Conservation (phyloP, 257 asterid genomes). For the Jaltomata sinuosa region DNA sequence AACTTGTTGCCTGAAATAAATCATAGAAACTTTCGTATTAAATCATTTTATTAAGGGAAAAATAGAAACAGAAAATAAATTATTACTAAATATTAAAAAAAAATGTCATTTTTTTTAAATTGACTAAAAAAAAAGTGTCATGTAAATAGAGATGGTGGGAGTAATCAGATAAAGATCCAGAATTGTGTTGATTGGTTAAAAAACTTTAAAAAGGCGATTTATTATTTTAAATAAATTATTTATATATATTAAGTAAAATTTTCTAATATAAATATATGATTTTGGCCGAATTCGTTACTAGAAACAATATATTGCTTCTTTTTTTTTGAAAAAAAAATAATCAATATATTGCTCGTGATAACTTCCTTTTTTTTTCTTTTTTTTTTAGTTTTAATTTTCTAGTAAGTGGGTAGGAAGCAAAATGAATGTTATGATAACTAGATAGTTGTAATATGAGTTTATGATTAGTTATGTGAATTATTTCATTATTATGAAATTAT, state of each 20-base stretch:
- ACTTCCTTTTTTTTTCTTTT: not conserved
- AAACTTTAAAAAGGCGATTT: not conserved
- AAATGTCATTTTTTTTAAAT: not conserved
- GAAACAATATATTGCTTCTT: no score
- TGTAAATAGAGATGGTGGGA: not conserved
- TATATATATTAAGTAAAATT: not conserved
- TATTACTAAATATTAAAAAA: not conserved
- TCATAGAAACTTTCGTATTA: not conserved
- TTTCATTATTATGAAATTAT: not conserved
- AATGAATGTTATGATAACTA: not conserved
- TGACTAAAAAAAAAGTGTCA: not conserved
- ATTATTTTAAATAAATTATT: not conserved
- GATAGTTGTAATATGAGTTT: not conserved
- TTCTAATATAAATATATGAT: not conserved
- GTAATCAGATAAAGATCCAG: not conserved
- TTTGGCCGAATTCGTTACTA: not conserved
- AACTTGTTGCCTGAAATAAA: not conserved
- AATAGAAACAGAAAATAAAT: not conserved
- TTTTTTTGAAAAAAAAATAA: no score
- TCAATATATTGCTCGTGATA: not conserved
- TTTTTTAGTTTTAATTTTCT: not conserved
- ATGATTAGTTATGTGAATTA: not conserved
- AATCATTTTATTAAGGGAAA: not conserved
- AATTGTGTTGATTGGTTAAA: not conserved
- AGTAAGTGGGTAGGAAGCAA: not conserved